A percentile compares a stretch with the other conserved stretches of the same genome.
Conservation (phyloP, 2,329 filamentous ascomycete genomes). For the Endocalyx cinctus region DNA sequence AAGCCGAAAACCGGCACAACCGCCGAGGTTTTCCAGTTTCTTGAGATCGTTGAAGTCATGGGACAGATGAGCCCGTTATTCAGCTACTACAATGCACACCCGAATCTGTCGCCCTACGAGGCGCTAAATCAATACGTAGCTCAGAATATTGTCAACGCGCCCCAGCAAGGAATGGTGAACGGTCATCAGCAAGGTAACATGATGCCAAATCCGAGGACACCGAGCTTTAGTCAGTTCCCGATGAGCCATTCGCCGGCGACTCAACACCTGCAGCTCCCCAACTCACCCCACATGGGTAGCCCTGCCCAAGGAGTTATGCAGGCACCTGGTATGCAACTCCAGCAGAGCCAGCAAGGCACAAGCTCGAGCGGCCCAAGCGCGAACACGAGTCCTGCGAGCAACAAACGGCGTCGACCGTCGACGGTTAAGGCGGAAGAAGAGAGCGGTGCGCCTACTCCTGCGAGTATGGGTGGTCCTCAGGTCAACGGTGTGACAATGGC, state of each 20-base stretch:
- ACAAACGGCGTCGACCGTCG: constrained; percentile 54
- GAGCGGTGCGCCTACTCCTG: constrained; percentile 45
- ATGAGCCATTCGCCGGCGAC: constrained; percentile 57
- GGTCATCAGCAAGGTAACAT: constrained; percentile 39
- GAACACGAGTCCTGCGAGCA: constrained; percentile 60
- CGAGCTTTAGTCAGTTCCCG: constrained; percentile 52
- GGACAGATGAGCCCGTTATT: constrained; percentile 64
- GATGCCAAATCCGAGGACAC: constrained; percentile 47
- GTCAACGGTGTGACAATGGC: constrained; percentile 45
- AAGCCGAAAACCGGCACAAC: constrained; percentile 56
- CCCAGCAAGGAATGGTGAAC: constrained; percentile 36
- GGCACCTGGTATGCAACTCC: constrained; percentile 61
- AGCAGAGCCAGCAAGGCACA: constrained; percentile 65
- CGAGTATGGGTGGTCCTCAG: constrained; percentile 35
- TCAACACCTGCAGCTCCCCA: constrained; percentile 56
- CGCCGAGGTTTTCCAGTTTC: constrained; percentile 57
- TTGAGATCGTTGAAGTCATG: constrained; percentile 65
- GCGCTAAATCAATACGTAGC: constrained; percentile 58
- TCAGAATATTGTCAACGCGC: constrained; percentile 37
- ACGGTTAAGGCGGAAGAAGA: constrained; percentile 56
- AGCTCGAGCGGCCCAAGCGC: constrained; percentile 62
- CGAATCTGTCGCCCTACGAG: constrained; percentile 49
- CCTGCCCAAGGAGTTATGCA: constrained; percentile 60
- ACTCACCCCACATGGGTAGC: constrained; percentile 57
- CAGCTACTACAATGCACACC: constrained; percentile 50